A percentile compares a stretch with the other conserved stretches of the same genome.
These are phyloP conservation scores for Isochrysis galbana DNA, from an alignment of 78 protist species.

Conservation along the genomic window DNA sequence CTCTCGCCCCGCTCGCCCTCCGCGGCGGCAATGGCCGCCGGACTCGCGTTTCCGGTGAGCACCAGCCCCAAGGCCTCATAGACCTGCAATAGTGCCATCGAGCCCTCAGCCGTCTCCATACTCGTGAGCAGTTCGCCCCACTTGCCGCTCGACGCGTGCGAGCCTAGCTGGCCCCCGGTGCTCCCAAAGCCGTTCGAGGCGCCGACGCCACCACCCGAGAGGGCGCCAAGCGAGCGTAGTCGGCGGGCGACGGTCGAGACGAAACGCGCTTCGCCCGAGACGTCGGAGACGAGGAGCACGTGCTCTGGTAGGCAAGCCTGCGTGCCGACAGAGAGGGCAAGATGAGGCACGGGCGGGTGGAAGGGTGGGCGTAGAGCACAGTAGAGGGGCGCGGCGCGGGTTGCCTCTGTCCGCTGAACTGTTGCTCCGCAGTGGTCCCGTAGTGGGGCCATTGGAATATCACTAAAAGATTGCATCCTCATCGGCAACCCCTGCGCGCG, in stretches of 20 bases:
- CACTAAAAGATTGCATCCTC: no score
- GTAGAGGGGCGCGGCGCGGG: no score
- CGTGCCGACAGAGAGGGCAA: no score
- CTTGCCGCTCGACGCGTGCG: background rate
- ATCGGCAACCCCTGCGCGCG: no score
- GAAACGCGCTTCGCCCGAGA: slow-evolving; percentile 30
- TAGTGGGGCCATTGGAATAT: no score
- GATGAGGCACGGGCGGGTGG: no score
- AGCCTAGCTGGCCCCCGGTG: background rate
- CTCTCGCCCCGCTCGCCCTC: no score
- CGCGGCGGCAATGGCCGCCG: background rate
- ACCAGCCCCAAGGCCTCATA: background rate
- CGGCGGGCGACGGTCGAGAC: slow-evolving; percentile 13
- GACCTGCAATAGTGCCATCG: background rate
- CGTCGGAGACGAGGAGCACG: background rate
- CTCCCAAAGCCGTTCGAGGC: background rate
- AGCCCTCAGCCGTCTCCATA: background rate
- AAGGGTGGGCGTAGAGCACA: no score
- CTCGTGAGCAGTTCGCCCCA: background rate
- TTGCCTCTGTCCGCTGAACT: no score
- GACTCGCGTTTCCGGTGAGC: background rate
- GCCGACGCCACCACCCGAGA: background rate
- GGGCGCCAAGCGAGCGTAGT: slow-evolving; percentile 5
- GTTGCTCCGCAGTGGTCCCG: no score
- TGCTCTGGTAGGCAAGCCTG: background rate